These are phyloP conservation scores for Tripterygium wilfordii DNA, from an alignment of 177 flowering plant species.

Conservation along the genomic window DNA sequence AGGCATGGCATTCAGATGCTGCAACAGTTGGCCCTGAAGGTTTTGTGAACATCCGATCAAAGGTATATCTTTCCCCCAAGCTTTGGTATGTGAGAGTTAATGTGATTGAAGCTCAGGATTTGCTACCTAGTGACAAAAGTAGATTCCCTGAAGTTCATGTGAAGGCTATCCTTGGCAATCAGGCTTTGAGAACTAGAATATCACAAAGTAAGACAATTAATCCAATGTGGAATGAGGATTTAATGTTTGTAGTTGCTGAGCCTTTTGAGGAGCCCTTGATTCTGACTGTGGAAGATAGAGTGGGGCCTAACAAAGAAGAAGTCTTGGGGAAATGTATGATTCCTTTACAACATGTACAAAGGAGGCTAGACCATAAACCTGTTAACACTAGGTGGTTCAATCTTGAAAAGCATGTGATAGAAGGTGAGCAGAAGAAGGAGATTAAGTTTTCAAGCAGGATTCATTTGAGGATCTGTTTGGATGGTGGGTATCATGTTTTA, in stretches of 20 bases:
- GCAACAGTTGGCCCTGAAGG: slow-evolving; percentile 30
- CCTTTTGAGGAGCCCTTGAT: slow-evolving; percentile 44
- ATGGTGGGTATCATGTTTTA: slow-evolving; percentile 53
- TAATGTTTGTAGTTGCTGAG: slow-evolving; percentile 39
- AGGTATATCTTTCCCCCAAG: slow-evolving; percentile 42
- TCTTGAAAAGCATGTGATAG: slow-evolving; percentile 36
- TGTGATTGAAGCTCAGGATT: slow-evolving; percentile 46
- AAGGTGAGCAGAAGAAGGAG: slow-evolving; percentile 37
- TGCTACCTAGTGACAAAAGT: slow-evolving; percentile 30
- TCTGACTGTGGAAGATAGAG: slow-evolving; percentile 34
- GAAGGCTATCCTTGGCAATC: slow-evolving; percentile 33
- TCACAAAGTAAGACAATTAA: slow-evolving; percentile 27
- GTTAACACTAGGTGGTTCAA: slow-evolving; percentile 38
- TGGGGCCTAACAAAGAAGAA: slow-evolving; percentile 36
- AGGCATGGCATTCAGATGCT: slow-evolving; percentile 50
- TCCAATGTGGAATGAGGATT: slow-evolving; percentile 51
- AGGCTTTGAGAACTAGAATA: slow-evolving; percentile 26
- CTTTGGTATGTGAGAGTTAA: slow-evolving; percentile 47
- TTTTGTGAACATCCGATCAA: slow-evolving; percentile 29
- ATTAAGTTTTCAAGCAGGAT: slow-evolving; percentile 40
- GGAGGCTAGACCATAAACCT: slow-evolving; percentile 43
- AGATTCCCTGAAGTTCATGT: slow-evolving; percentile 39
- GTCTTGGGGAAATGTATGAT: slow-evolving; percentile 34
- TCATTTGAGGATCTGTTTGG: slow-evolving; percentile 40
- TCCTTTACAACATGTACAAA: slow-evolving; percentile 33